A percentile compares a stretch with the other conserved stretches of the same genome.
These are phyloP conservation scores for Nepenthes alata DNA, from an alignment of 179 eudicot species.

Conservation along the genomic window DNA sequence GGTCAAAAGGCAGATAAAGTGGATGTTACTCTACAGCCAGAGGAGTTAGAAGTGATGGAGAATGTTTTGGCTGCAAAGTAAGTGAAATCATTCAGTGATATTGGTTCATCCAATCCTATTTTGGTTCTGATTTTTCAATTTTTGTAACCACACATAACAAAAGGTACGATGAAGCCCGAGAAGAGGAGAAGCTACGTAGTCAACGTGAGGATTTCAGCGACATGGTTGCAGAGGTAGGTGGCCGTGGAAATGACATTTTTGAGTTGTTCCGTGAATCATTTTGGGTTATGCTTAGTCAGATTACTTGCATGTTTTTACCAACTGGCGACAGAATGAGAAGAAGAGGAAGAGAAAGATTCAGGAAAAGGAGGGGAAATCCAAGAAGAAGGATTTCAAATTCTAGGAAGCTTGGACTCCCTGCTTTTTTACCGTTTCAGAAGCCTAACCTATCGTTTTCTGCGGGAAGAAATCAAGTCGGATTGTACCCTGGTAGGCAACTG, in stretches of 20 bases:
- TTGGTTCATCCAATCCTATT: background rate
- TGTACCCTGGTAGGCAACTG: too few species aligned
- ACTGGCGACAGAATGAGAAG: conserved; percentile 40
- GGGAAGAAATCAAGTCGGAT: too few species aligned
- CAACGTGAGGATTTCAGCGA: conserved; percentile 64
- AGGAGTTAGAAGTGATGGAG: conserved; percentile 58
- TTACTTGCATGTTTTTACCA: background rate
- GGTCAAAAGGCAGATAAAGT: conserved; percentile 66
- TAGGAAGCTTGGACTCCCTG: conserved; percentile 9
- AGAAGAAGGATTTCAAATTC: conserved; percentile 67
- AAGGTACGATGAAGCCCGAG: conserved; percentile 72
- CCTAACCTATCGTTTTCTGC: too few species aligned
- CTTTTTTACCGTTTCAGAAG: background rate
- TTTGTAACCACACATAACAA: background rate
- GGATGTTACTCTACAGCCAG: conserved; percentile 56
- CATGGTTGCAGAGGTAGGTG: conserved; percentile 63
- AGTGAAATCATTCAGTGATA: conserved; percentile 8
- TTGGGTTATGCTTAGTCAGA: background rate
- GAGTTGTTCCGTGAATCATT: background rate
- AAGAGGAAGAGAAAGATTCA: conserved; percentile 71
- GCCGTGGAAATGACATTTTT: background rate
- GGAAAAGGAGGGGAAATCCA: conserved; percentile 60
- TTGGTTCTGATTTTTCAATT: background rate
- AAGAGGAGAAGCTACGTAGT: conserved; percentile 54
- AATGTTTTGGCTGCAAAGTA: conserved; percentile 60